Conservation (phyloP, 345 rosid genomes). For the Hevea brasiliensis region DNA sequence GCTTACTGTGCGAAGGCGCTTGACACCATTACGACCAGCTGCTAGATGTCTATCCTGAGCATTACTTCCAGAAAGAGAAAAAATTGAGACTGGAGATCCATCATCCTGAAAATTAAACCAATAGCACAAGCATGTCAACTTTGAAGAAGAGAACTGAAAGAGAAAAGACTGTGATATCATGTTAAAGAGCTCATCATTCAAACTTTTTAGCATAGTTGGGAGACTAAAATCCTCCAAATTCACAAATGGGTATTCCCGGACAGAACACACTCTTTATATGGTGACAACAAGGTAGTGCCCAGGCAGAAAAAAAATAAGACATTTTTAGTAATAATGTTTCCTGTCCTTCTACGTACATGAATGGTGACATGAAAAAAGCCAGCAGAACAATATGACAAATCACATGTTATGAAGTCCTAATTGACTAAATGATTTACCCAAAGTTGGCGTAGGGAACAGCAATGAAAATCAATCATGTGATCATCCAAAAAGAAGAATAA, state of each 20-base stretch:
- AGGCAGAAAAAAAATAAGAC: no score
- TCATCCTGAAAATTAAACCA: constrained; percentile 61
- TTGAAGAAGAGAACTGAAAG: not conserved
- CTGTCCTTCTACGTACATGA: no score
- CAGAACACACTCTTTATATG: not conserved
- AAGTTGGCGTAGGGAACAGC: no score
- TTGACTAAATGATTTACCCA: no score
- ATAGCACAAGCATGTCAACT: not conserved
- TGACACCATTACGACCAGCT: constrained; percentile 95
- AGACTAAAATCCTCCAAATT: not conserved
- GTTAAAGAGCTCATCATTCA: not conserved
- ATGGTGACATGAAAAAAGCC: no score
- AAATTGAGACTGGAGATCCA: constrained; percentile 89
- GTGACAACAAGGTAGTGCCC: not conserved
- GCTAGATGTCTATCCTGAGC: constrained; percentile 89
- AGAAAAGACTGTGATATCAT: not conserved
- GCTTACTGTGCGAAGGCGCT: constrained; percentile 96
- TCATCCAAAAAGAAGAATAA: no score
- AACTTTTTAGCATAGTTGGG: not conserved
- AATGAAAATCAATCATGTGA: no score
- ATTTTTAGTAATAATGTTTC: no score
- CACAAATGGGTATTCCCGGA: not conserved
- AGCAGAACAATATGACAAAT: no score
- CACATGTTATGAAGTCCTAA: no score
- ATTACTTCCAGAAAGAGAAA: constrained; percentile 71